These are phyloP conservation scores for Pythium chondricola DNA, from an alignment of 352 stramenopile species.

Conservation along the genomic window DNA sequence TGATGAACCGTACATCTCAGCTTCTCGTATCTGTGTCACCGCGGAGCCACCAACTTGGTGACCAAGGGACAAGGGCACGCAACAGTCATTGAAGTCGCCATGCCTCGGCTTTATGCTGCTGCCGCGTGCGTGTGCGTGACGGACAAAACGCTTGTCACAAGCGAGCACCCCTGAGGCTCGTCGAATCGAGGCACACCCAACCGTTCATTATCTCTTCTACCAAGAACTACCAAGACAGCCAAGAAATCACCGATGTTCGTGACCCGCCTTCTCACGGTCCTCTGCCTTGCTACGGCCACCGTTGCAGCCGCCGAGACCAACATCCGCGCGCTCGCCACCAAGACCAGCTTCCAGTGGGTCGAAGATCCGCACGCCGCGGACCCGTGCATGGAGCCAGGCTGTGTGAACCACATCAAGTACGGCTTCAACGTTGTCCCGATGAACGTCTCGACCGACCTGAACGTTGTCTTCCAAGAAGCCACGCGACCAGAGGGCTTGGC, in stretches of 20 bases:
- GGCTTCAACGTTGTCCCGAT: slow-evolving; percentile 39
- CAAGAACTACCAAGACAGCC: neutral
- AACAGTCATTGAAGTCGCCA: no score
- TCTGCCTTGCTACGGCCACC: neutral
- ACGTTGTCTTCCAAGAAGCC: slow-evolving; percentile 35
- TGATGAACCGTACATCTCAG: no score
- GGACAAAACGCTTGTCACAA: no score
- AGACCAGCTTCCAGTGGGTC: slow-evolving; percentile 33
- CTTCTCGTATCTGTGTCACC: no score
- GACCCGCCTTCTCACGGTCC: neutral
- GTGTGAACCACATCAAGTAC: slow-evolving; percentile 46
- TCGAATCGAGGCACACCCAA: no score
- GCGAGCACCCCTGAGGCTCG: no score
- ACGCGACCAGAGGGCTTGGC: slow-evolving; percentile 26
- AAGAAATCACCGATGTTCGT: neutral
- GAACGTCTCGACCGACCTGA: slow-evolving; percentile 26
- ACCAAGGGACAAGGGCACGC: no score
- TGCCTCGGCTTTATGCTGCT: no score
- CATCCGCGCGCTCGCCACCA: slow-evolving; percentile 3
- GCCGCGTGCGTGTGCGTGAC: no score
- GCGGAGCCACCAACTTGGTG: no score
- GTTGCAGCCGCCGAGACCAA: neutral
- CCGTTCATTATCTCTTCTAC: no score
- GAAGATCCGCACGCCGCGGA: slow-evolving; percentile 34
- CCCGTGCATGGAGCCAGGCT: slow-evolving; percentile 26